Base-by-base conservation (phyloP, 331 rosid genomes). In the Arachis monticola region DNA sequence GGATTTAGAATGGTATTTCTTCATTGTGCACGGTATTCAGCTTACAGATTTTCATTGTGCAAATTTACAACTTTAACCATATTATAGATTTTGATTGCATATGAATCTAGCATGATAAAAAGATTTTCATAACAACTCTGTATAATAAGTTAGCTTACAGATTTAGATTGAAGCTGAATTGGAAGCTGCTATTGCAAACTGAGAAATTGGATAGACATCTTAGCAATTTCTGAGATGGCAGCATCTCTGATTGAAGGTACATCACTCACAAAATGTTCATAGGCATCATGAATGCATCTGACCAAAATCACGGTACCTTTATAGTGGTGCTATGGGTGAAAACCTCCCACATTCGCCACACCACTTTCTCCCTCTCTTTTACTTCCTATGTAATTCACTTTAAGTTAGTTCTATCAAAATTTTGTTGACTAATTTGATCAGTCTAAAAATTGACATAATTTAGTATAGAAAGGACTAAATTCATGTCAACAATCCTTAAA, bases 211-310 rank as follows among this genome's bases (percentile, higher is more conserved):
- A 91, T 73, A 60, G 98, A 91, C 92, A 93, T 83, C 80, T 87
- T 91, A 0, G 97, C 98, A 61, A 93, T 91, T 75, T 93, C 98
- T 42, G 82, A 74, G 71, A 93, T 67, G 6, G 98, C 98, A n/a
- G 88, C 83, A 53, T 91, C 78, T 55, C 88, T 78, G 7, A 85
- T 73, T 2, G 64, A 85, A 1, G 83, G 81, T 44, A 77, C 81
- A 77, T 91, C 97, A 51, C 92, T 87, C 55, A 70, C 74, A 87
- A 93, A 78, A 10, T 81, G 53, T 83, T 91, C 92, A 59, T 89
- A 93, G 64, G 90, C 98, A 40, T 97, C 97, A 69, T 88, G 85
- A 91, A 93, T 59, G 97, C 98, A 70, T 89, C 85, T 45, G 63
- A 83, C 98, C 98, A 93, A 67, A 93, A 93, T 66, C 83, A 53